These are phyloP conservation scores for Rhizophora mangle DNA, from an alignment of 345 rosid species.

Conservation along the genomic window DNA sequence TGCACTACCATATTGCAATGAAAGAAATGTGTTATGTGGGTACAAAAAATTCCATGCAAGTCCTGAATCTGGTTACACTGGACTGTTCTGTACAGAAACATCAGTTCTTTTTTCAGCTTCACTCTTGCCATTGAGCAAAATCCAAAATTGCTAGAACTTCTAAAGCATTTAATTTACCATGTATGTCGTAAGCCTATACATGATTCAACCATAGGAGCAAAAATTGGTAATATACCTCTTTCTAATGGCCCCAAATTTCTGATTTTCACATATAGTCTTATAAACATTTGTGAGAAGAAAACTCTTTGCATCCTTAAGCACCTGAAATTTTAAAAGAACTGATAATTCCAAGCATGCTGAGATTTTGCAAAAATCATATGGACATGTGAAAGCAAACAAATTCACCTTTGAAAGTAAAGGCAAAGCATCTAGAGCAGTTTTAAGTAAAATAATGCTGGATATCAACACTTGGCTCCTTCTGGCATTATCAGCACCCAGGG, in stretches of 20 bases:
- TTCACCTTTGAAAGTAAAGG: conserved; percentile 78
- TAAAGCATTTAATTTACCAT: not conserved
- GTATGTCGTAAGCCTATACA: not conserved
- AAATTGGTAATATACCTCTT: conserved; percentile 46
- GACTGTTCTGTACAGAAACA: no score
- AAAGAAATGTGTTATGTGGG: not conserved
- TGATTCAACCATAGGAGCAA: conserved; percentile 7
- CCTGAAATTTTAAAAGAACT: conserved; percentile 43
- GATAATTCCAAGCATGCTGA: conserved; percentile 2
- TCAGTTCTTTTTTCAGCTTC: no score
- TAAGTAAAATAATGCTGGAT: conserved; percentile 87
- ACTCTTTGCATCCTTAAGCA: conserved; percentile 76
- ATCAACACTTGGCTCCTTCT: conserved; percentile 79
- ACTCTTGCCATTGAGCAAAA: not conserved
- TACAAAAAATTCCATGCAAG: not conserved
- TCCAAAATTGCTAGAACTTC: not conserved
- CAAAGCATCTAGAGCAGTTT: conserved; percentile 93
- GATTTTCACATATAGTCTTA: conserved; percentile 74
- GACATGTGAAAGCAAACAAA: conserved; percentile 12
- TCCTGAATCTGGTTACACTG: not conserved
- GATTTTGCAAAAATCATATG: not conserved
- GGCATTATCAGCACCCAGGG: conserved; percentile 56
- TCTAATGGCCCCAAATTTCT: conserved; percentile 68
- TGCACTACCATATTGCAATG: not conserved
- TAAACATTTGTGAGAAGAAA: conserved; percentile 76